Evolutionary conservation across 768 basidiomycete species (phyloP).

Genomic region (Coprinopsis marcescibilis): DNA sequence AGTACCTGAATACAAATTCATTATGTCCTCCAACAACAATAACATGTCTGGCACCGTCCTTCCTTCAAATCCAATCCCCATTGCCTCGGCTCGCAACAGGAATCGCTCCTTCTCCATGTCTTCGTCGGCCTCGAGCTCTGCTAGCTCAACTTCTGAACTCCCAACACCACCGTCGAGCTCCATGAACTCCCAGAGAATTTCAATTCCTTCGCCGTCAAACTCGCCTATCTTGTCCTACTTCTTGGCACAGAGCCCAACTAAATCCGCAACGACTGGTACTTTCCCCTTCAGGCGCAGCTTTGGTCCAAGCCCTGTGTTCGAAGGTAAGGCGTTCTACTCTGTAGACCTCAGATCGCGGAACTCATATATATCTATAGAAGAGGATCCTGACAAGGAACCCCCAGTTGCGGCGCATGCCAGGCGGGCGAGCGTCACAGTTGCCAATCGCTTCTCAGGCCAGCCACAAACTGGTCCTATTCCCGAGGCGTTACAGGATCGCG

Average conservation of each 20-base stretch:
- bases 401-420: constrained; percentile 47
- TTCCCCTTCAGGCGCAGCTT: constrained; percentile 61
- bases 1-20: constrained; percentile 9
- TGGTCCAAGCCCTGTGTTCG: constrained; percentile 49
- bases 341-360: background rate
- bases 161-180: constrained; percentile 48
- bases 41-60: constrained; percentile 27
- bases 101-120: constrained; percentile 60
- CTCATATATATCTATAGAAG: constrained; percentile 12
- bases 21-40: constrained; percentile 31
- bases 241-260: constrained; percentile 56
- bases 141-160: constrained; percentile 47
- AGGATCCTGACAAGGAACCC: constrained; percentile 38
- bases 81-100: constrained; percentile 37
- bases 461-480: constrained; percentile 31
- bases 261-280: constrained; percentile 37
- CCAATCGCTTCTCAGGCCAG: constrained; percentile 47
- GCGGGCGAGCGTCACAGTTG: constrained; percentile 53
- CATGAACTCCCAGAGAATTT: constrained; percentile 34
- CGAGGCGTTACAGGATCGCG: constrained; percentile 54
- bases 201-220: constrained; percentile 48
- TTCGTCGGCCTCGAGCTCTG: constrained; percentile 50
- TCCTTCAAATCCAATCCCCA: constrained; percentile 64
- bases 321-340: constrained; percentile 40
- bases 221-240: constrained; percentile 73